A percentile compares a stretch with the other conserved stretches of the same genome.
Evolutionary conservation across 1,284 basidiomycete species (phyloP).

Genomic region (Phenoliferia sp.): DNA sequence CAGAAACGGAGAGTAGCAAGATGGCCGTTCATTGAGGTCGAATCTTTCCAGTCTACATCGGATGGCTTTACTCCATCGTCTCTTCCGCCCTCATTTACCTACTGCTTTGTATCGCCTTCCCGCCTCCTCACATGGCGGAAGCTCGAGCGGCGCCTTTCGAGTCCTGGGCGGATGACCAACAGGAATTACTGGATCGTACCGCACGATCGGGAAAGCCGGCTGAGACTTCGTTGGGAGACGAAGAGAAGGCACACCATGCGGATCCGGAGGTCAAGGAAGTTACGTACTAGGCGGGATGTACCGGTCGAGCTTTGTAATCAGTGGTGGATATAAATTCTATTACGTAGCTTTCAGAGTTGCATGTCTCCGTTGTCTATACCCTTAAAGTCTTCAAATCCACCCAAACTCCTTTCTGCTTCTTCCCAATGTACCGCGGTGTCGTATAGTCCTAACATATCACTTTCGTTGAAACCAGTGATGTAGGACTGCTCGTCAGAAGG

Average conservation of each 20-base stretch:
- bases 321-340: too few species aligned
- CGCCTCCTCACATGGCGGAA: neutral
- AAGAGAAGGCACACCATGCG: too few species aligned
- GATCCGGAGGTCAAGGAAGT: too few species aligned
- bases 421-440: neutral
- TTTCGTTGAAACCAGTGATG: neutral
- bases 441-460: neutral
- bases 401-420: neutral
- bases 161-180: conserved; percentile 6
- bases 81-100: conserved; percentile 1
- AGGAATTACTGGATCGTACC: conserved; percentile 2
- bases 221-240: too few species aligned
- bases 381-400: neutral
- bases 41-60: neutral
- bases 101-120: neutral
- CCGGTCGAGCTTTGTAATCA: too few species aligned
- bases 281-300: too few species aligned
- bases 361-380: neutral
- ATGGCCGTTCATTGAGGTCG: too few species aligned
- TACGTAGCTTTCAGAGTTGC: neutral
- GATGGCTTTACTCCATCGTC: conserved; percentile 8
- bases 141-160: conserved; percentile 1
- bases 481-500: neutral
- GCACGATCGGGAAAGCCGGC: neutral
- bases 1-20: too few species aligned